Evolutionary conservation across 1,139 yeast species (phyloP).

Genomic region (Arxiozyma telluris): DNA sequence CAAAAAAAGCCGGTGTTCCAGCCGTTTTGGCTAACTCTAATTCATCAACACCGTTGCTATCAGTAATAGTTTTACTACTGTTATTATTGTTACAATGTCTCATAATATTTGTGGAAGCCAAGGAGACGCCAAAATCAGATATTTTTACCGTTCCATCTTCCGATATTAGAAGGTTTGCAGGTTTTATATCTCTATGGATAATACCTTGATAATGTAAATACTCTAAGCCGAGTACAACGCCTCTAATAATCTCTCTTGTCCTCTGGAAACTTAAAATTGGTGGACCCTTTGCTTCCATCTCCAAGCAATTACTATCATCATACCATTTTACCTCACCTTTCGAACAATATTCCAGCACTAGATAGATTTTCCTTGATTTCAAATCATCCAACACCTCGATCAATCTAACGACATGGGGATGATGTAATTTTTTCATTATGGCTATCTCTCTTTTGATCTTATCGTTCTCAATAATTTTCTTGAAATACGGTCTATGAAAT

Average conservation of each 20-base stretch:
- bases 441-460: slow-evolving; percentile 89
- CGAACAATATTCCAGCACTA: slow-evolving; percentile 85
- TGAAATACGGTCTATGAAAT: slow-evolving; percentile 15
- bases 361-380: slow-evolving; percentile 73
- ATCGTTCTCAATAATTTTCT: slow-evolving; percentile 27
- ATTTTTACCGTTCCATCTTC: slow-evolving; percentile 74
- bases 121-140: slow-evolving; percentile 94
- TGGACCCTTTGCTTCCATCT: slow-evolving; percentile 42
- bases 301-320: slow-evolving; percentile 24
- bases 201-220: slow-evolving; percentile 90
- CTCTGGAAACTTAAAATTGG: slow-evolving; percentile 61
- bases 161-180: slow-evolving; percentile 79
- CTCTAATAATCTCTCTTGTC: slow-evolving; percentile 67
- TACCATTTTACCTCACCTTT: slow-evolving; percentile 89
- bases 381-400: slow-evolving; percentile 87
- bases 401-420: slow-evolving; percentile 81
- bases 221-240: slow-evolving; percentile 82
- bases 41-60: slow-evolving; percentile 44
- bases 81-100: slow-evolving; percentile 3
- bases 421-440: slow-evolving; percentile 87
- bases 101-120: slow-evolving; percentile 46
- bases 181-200: slow-evolving; percentile 94
- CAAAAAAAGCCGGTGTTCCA: slow-evolving; percentile 71
- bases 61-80: slow-evolving; percentile 34
- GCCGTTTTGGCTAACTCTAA: slow-evolving; percentile 83